Evolutionary conservation across 441 rosid genomes (phyloP), one percentile per base, ranked within the genome.

Genomic region (Gossypium laxum): DNA sequence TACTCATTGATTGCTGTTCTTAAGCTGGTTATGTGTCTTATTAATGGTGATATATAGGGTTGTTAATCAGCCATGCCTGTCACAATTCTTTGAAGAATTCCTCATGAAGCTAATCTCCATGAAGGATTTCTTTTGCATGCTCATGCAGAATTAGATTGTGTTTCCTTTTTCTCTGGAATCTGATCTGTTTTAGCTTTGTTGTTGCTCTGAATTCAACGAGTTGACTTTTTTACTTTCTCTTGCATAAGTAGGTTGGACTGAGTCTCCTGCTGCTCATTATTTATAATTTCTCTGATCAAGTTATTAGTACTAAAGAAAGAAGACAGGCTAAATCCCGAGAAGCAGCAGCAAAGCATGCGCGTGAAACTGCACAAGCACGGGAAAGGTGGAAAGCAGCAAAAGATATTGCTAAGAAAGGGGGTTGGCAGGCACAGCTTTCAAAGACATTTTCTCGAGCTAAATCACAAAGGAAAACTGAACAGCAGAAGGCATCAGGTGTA

Each of bases 221-320:
- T 24, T 66, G 28, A 57, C 32, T 19, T 70, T 63, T 56, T 47
- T 34, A 69, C 43, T 55, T 68, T 75, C 2, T 70, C 17, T 74
- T 82, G 72, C 32, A 54, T 4, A 60, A 74, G 76, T 75, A 88
- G 93, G 93, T 75, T 24, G 72, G 77, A 68, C 64, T 86, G 79
- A 80, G 79, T 75, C 80, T 82, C 65, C 45, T 85, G 26, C 82
- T 88, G 78, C 72, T 88, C 66, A 80, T 86, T 75, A 64, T 88
- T 21, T 85, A 86, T 69, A 88, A 88, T 83, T 88, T 86, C 63
- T 88, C 91, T 32, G 91, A 84, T 76, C 91, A 88, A 86, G 89
- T 82, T 75, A 79, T 88, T 12, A 79, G 80, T 2, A 85, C 89
- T 51, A 79, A 85, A 69, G 91, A 85, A 73, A 86, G 73, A 79